phyloP scores from a whole-genome alignment of 805 yeast genomes.

The Maudiozyma turicensis region DNA sequence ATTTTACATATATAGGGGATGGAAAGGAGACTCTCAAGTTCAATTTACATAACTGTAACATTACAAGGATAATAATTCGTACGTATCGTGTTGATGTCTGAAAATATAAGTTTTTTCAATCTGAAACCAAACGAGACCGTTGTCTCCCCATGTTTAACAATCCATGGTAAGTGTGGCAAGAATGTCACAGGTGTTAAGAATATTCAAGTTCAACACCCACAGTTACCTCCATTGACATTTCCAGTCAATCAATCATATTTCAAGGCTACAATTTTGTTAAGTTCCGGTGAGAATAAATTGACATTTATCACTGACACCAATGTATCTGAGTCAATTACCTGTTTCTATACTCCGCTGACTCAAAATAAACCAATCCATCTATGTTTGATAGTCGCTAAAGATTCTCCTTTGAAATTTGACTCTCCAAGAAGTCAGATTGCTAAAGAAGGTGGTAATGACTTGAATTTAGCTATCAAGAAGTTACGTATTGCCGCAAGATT shows the following conservation, averaged over 20 bases:
- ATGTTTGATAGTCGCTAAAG: conserved; percentile 66
- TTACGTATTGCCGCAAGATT: conserved; percentile 74
- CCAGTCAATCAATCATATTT: conserved; percentile 65
- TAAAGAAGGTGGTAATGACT: conserved; percentile 47
- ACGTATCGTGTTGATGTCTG: conserved; percentile 1
- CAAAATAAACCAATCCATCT: conserved; percentile 74
- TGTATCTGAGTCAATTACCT: conserved; percentile 26
- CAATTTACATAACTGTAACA: too few relatives aligned
- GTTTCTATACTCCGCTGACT: conserved; percentile 45
- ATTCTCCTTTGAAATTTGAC: conserved; percentile 63
- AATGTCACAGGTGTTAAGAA: conserved; percentile 24
- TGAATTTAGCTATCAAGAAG: conserved; percentile 64
- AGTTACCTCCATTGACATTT: conserved; percentile 53
- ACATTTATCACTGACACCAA: conserved; percentile 37
- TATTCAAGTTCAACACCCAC: conserved; percentile 35
- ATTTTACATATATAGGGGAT: too few relatives aligned
- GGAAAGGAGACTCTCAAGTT: too few relatives aligned
- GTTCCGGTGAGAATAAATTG: conserved; percentile 57
- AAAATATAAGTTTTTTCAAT: conserved; percentile 27
- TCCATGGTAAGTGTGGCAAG: conserved; percentile 38
- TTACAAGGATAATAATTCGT: background rate
- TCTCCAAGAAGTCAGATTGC: conserved; percentile 42
- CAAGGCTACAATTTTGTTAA: conserved; percentile 64
- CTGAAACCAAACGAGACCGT: conserved; percentile 28
- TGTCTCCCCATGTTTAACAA: conserved; percentile 39